These are phyloP conservation scores for Xylariomycetidae sp. DNA, from an alignment of 2,329 filamentous ascomycete genomes.

Conservation along the genomic window DNA sequence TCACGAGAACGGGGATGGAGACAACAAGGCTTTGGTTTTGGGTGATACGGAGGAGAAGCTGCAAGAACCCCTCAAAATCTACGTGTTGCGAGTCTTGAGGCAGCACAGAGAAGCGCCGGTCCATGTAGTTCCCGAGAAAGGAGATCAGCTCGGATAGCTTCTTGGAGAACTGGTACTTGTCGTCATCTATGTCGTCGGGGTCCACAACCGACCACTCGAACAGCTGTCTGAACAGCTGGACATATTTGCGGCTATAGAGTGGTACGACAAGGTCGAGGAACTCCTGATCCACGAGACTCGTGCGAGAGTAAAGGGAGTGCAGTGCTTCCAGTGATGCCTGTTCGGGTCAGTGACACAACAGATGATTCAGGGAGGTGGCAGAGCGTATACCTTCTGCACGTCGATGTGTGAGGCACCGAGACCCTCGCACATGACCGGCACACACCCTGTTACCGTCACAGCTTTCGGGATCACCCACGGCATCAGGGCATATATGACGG, in stretches of 20 bases:
- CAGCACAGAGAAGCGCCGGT: conserved; percentile 65
- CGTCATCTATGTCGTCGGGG: conserved; percentile 77
- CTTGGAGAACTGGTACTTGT: conserved; percentile 87
- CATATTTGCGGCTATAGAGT: conserved; percentile 67
- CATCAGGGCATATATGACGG: conserved; percentile 72
- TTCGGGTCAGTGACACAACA: conserved; percentile 5
- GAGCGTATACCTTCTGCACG: conserved; percentile 62
- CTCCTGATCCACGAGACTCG: conserved; percentile 69
- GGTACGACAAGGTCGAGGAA: conserved; percentile 72
- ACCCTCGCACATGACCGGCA: conserved; percentile 64
- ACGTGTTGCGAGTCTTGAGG: conserved; percentile 46
- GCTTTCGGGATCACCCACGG: conserved; percentile 84
- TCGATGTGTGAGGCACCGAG: conserved; percentile 64
- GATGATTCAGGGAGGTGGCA: background rate
- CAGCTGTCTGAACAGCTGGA: conserved; percentile 65
- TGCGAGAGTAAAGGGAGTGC: conserved; percentile 73
- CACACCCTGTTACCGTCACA: conserved; percentile 63
- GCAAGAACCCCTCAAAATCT: conserved; percentile 69
- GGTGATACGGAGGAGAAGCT: conserved; percentile 71
- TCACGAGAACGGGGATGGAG: conserved; percentile 85
- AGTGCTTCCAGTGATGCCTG: conserved; percentile 76
- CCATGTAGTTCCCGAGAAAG: conserved; percentile 76
- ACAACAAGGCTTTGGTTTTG: conserved; percentile 84
- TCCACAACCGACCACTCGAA: conserved; percentile 77
- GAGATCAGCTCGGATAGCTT: conserved; percentile 92